Evolutionary conservation across 1,139 yeast genomes (phyloP).

Genomic region (Kodamaea derodonti): DNA sequence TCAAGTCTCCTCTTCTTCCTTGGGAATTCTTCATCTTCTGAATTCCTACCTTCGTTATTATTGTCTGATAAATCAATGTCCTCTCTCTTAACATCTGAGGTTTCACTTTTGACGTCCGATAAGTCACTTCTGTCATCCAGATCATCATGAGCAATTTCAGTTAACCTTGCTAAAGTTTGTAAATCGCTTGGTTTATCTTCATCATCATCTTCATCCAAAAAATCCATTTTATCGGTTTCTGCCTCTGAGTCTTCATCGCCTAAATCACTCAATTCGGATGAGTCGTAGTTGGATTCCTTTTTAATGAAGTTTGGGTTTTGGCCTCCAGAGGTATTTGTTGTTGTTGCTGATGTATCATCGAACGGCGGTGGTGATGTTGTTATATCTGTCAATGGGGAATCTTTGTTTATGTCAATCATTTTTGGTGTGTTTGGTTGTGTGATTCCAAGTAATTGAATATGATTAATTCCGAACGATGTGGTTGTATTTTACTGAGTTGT

Average conservation of each 20-base stretch:
- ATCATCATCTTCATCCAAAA: conserved; percentile 36
- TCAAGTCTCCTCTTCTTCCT: too few species aligned
- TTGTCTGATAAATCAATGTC: not conserved
- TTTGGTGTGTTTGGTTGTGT: not conserved
- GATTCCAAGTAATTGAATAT: too few species aligned
- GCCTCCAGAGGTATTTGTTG: conserved; percentile 13
- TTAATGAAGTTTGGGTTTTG: too few species aligned
- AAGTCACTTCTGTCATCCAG: not conserved
- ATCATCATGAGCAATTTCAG: conserved; percentile 29
- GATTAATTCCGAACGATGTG: too few species aligned
- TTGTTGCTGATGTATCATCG: conserved; percentile 10
- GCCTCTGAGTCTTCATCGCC: conserved; percentile 72
- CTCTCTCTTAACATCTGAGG: not conserved
- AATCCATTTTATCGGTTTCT: conserved; percentile 75
- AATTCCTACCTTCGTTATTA: not conserved
- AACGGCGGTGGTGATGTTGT: conserved; percentile 40
- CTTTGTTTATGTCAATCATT: conserved; percentile 12
- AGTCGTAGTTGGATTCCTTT: conserved; percentile 25
- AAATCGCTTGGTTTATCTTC: conserved; percentile 31
- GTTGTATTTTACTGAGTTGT: too few species aligned
- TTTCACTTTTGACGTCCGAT: not conserved
- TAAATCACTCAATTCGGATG: conserved; percentile 52
- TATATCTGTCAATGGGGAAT: conserved; percentile 39
- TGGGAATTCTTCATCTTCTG: too few species aligned
- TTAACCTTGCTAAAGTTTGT: conserved; percentile 36